Evolutionary conservation across 331 rosid genomes (phyloP), one percentile per base, ranked within the genome.

Genomic region (Phaseolus coccineus): DNA sequence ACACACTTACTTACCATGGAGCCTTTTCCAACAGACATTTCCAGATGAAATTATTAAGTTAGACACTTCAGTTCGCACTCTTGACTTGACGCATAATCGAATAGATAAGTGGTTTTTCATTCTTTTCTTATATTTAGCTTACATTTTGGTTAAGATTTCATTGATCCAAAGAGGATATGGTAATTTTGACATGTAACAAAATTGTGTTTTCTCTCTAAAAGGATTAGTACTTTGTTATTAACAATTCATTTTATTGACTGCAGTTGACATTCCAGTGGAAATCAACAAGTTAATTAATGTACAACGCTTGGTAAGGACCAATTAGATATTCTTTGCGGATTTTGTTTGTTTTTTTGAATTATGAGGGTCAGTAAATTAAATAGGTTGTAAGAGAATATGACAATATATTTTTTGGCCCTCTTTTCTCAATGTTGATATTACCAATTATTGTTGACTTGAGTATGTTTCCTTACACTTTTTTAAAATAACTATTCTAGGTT

Each of bases 201-300:
- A 78, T 40, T 77, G 48, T 37, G 37, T 74, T 81, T 74, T 47
- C 81, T 62, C 44, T 53, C 47, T 8, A 42, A 11, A 11, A 80
- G 19, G 56, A 19, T 76, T 33, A 48, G 69, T 56, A 4, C 11
- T 58, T 71, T 30, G 31, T 24, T 68, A 19, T 71, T 71, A 37
- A 37, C 15, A 33, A 39, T 48, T 30, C 25, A 39, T 52, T 48
- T 70, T 82, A 78, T 68, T 37, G 39, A 44, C 25, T 90, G 93
- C 93, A 91, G 99, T 84, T 79, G 98, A 91, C 67, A 84, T 96
- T 84, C 99, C 99, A 1, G 7, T 85, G 87, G 98, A 93, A 66
- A 84, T 90, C 74, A 84, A 87, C 90, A 93, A 93, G 85, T 86
- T 96, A 80, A 80, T 81, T 62, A 93, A 93, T 87, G 77, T 91